A percentile compares a stretch with the other conserved stretches of the same genome.
Evolutionary conservation across 192 early-diverging fungal species (phyloP).

Genomic region (Coemansia sp.): DNA sequence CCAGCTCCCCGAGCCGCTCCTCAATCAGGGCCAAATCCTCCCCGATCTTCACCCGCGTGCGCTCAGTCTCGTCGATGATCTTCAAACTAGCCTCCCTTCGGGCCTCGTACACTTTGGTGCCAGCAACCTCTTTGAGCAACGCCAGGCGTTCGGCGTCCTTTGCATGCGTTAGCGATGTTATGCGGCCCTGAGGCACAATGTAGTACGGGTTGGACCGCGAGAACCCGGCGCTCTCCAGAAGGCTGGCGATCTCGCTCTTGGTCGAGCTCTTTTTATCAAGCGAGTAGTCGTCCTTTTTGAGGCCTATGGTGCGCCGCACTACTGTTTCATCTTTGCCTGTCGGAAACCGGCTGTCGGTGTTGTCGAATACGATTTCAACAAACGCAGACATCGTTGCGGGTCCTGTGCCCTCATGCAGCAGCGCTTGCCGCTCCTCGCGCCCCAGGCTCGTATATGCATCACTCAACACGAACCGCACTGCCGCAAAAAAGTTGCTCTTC

Average conservation of each 20-base stretch:
- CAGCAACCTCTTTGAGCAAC: conserved; percentile 96
- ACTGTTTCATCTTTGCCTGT: conserved; percentile 90
- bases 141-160: conserved; percentile 88
- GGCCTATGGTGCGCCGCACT: conserved; percentile 88
- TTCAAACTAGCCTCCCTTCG: conserved; percentile 85
- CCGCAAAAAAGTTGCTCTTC: conserved; percentile 95
- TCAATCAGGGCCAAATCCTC: conserved; percentile 87
- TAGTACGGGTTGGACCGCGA: conserved; percentile 97
- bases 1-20: conserved; percentile 83
- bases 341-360: conserved; percentile 93
- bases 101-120: conserved; percentile 94
- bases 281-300: conserved; percentile 99
- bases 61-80: conserved; percentile 85
- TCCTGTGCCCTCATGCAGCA: conserved; percentile 92
- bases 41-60: conserved; percentile 83
- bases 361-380: conserved; percentile 97
- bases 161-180: conserved; percentile 90
- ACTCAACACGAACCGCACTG: conserved; percentile 92
- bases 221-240: conserved; percentile 95
- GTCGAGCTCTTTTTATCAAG: conserved; percentile 90
- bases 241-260: conserved; percentile 87
- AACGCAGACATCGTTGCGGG: conserved; percentile 91
- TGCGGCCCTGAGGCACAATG: conserved; percentile 94
- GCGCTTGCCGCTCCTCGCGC: conserved; percentile 87
- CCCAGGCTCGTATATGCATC: conserved; percentile 94